Evolutionary conservation across 805 yeast genomes (phyloP), one percentile per base, ranked within the genome.

Genomic region (Wilhelminamyces savonicus): DNA sequence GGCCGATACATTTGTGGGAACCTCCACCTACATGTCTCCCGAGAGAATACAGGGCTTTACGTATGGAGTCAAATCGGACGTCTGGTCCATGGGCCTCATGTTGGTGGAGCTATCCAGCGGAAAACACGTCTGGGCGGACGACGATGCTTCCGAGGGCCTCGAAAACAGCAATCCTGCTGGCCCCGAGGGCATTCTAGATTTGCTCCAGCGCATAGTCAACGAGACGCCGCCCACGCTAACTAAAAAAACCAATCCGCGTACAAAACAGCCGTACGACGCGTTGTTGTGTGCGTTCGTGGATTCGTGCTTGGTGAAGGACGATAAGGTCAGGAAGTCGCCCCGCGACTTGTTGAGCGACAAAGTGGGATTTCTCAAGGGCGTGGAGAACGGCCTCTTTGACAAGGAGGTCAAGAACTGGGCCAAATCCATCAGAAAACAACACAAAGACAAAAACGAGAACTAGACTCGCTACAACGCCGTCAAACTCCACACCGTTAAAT

Each of bases 1-100:
- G 62, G 98, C 97, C 0, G 96, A 92, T 48, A 92, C 98, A 0
- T 92, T 92, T 65, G 97, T 92, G 7, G 99, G 99, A 1, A 92
- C 99, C 0, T 86, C 96, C 1, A 86, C 94, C 0, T 92, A 92
- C 52, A 92, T 92, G 71, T 83, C 95, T 1, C 99, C 99, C 0
- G 99, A 92, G 48, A 71, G 99, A 39, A 90, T 92, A 32, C 95
- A 87, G 57, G 99, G 99, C 13, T 85, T 84, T 24, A 79, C 80
- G 7, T 92, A 92, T 57, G 82, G 95, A 7, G 80, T 88, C n/a
- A 87, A 88, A 43, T 90, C 95, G 22, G 99, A 92, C 54, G 90
- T 92, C 9, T 92, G 99, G 99, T 86, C 97, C 0, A 61, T 88
- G 41, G 99, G 98, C 1, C 63, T 92, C 26, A 82, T 88, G 79